Percentiles rank a stretch among this genome's conserved stretches.
Conservation (phyloP, 1,139 yeast species). For the Debaryomycetaceae sp. region DNA sequence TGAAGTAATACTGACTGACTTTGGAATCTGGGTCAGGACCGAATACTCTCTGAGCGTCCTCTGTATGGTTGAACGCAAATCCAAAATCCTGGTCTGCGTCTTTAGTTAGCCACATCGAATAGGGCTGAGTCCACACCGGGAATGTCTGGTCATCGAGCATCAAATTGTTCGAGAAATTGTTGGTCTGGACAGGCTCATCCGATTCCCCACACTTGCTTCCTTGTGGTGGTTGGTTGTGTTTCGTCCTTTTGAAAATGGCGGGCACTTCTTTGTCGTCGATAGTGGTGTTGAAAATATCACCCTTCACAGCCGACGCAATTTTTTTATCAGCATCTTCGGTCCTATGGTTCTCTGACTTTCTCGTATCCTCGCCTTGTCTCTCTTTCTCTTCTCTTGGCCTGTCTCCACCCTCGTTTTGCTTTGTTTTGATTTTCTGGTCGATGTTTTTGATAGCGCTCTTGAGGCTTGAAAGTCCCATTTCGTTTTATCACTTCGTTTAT, state of each 20-base stretch:
- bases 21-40: slow-evolving; percentile 40
- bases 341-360: not conserved
- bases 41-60: slow-evolving; percentile 36
- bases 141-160: slow-evolving; percentile 43
- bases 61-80: slow-evolving; percentile 44
- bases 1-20: slow-evolving; percentile 43
- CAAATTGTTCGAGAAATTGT: slow-evolving; percentile 43
- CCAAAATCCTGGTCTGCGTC: slow-evolving; percentile 40
- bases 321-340: not conserved
- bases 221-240: slow-evolving; percentile 29
- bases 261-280: slow-evolving; percentile 28
- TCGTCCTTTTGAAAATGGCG: slow-evolving; percentile 15
- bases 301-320: not conserved
- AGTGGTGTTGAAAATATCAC: slow-evolving; percentile 9
- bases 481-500: not conserved
- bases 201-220: slow-evolving; percentile 22
- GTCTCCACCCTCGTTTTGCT: not conserved
- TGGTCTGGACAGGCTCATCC: slow-evolving; percentile 40
- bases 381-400: not conserved
- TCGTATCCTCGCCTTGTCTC: not conserved
- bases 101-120: slow-evolving; percentile 42
- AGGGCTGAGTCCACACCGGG: slow-evolving; percentile 48
- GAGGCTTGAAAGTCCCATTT: slow-evolving; percentile 28
- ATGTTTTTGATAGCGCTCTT: slow-evolving; percentile 23
- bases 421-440: slow-evolving; percentile 7